These are phyloP conservation scores for Pyrus betulifolia DNA, from an alignment of 306 rosid genomes.

Conservation along the genomic window DNA sequence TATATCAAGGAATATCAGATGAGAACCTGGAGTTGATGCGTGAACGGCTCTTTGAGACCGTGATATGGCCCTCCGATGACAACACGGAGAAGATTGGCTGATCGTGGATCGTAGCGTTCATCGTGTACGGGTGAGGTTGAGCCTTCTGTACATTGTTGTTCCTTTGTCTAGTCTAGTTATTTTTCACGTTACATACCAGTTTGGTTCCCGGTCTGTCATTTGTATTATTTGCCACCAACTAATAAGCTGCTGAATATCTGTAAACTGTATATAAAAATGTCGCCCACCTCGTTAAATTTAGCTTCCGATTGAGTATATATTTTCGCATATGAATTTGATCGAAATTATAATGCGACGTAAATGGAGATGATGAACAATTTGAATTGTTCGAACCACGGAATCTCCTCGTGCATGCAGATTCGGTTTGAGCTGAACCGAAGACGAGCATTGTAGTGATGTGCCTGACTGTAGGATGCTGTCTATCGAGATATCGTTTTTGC, in stretches of 20 bases:
- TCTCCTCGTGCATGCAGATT: too few species aligned
- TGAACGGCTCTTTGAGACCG: conserved; percentile 84
- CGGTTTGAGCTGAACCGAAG: too few species aligned
- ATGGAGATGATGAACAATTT: too few species aligned
- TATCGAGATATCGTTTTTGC: too few species aligned
- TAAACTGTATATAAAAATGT: conserved; percentile 28
- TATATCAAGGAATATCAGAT: conserved; percentile 73
- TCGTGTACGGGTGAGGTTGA: neutral
- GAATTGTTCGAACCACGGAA: too few species aligned
- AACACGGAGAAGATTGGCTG: conserved; percentile 76
- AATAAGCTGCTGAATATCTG: conserved; percentile 8
- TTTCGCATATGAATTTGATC: neutral
- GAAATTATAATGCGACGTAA: too few species aligned
- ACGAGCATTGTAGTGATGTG: too few species aligned
- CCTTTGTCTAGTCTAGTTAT: conserved; percentile 27
- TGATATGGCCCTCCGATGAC: conserved; percentile 98
- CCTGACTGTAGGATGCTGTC: too few species aligned
- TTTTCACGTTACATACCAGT: conserved; percentile 14
- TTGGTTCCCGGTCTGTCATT: conserved; percentile 17
- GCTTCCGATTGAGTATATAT: neutral
- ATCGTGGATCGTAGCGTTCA: conserved; percentile 3
- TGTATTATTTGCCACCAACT: conserved; percentile 16
- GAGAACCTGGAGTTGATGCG: conserved; percentile 91
- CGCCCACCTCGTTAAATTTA: neutral
- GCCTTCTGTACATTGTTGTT: conserved; percentile 13